Conservation (phyloP, 164 flowering plant species). For the grape (Vitis vinifera) region DNA sequence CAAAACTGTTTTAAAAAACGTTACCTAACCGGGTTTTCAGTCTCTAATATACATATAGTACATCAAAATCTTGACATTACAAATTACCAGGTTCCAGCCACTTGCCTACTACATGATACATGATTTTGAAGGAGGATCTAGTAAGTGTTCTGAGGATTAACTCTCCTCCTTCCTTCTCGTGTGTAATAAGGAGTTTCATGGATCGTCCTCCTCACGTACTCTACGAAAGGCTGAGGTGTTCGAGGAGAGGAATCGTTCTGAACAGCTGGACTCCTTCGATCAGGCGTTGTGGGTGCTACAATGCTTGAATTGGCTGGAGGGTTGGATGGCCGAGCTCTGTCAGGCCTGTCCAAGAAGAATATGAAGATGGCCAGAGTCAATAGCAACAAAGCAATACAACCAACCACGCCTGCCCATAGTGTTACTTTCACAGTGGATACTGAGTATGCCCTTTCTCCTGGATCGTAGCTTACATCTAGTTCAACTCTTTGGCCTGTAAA, state of each 20-base stretch:
- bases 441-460: constrained; percentile 25
- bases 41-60: too few species aligned
- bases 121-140: constrained; percentile 22
- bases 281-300: constrained; percentile 51
- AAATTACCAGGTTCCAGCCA: constrained; percentile 1
- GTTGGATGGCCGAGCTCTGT: constrained; percentile 17
- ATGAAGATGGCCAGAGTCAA: constrained; percentile 26
- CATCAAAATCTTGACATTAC: constrained; percentile 2
- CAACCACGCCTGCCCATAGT: constrained; percentile 28
- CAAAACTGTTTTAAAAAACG: too few species aligned
- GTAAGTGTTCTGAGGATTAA: constrained; percentile 73
- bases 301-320: constrained; percentile 30
- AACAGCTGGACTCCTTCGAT: constrained; percentile 32
- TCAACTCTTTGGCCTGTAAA: constrained; percentile 71
- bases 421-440: constrained; percentile 3
- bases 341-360: constrained; percentile 32
- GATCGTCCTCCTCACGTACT: constrained; percentile 86
- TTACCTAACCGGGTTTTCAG: too few species aligned
- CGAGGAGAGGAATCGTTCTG: constrained; percentile 57
- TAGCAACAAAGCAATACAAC: constrained; percentile 23
- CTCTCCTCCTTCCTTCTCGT: constrained; percentile 63
- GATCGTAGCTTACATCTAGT: constrained; percentile 55
- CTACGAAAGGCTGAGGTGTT: constrained; percentile 82
- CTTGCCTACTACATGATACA: not conserved
- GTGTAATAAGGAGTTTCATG: constrained; percentile 89